phyloP scores from a whole-genome alignment of 768 basidiomycete species.

The Daedalea quercina region DNA sequence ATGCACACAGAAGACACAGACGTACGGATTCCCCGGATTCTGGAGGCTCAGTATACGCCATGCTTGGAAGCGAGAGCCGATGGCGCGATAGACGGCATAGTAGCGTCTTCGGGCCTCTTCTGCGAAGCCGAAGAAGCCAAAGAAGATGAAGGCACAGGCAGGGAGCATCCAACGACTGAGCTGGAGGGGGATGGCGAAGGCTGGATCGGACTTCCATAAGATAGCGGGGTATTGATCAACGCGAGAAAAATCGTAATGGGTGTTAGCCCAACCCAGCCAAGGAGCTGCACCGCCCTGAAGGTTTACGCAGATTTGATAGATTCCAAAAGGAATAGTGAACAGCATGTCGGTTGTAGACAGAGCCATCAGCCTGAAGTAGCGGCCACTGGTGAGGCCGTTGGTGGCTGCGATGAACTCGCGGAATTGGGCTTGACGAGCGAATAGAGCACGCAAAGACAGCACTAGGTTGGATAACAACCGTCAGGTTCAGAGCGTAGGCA shows the following conservation, averaged over 20 bases:
- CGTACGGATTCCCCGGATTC: not conserved
- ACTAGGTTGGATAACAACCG: conserved; percentile 14
- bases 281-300: conserved; percentile 30
- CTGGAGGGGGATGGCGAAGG: conserved; percentile 21
- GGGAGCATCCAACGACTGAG: conserved; percentile 34
- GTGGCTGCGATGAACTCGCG: conserved; percentile 30
- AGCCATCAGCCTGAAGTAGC: conserved; percentile 55
- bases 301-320: conserved; percentile 30
- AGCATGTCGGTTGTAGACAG: conserved; percentile 42
- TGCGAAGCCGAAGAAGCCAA: conserved; percentile 47
- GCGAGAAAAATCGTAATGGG: conserved; percentile 39
- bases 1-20: not conserved
- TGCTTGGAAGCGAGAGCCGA: not conserved
- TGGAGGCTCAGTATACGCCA: not conserved
- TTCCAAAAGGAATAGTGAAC: conserved; percentile 29
- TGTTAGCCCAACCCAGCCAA: conserved; percentile 40
- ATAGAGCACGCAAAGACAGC: conserved; percentile 36
- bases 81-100: not conserved
- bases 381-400: conserved; percentile 15
- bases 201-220: conserved; percentile 28
- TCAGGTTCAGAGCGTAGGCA: not conserved
- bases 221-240: conserved; percentile 34
- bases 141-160: conserved; percentile 32
- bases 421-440: conserved; percentile 43
- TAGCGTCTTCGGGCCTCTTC: conserved; percentile 36